These are phyloP conservation scores for Trichodelitschia bisporula DNA, from an alignment of 495 filamentous ascomycete species.

Conservation along the genomic window DNA sequence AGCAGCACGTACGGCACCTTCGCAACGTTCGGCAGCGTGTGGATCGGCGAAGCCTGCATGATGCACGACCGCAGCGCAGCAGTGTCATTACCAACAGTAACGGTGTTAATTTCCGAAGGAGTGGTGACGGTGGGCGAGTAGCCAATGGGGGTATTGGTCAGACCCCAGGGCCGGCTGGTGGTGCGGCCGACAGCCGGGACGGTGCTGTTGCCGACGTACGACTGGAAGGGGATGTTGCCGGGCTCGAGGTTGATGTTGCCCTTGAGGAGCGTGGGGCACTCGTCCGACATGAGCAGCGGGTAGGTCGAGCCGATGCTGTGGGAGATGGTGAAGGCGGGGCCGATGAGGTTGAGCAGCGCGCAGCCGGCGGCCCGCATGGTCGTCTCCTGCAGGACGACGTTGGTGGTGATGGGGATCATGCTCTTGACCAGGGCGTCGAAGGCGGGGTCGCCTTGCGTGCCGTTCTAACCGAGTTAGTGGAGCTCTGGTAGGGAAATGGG, in stretches of 20 bases:
- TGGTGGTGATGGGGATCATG: conserved; percentile 11
- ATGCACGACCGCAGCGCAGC: too few relatives aligned
- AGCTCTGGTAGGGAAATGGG: too few relatives aligned
- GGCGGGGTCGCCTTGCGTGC: conserved; percentile 18
- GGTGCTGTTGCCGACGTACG: too few relatives aligned
- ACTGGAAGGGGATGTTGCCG: conserved; percentile 25
- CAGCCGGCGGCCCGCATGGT: conserved; percentile 9
- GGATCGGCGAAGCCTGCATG: conserved; percentile 21
- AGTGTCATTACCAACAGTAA: too few relatives aligned
- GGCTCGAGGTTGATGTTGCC: conserved; percentile 29
- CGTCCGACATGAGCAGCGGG: conserved; percentile 14
- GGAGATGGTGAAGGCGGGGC: conserved; percentile 11
- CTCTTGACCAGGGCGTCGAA: conserved; percentile 22
- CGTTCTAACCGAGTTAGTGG: too few relatives aligned
- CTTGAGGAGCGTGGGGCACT: conserved; percentile 19
- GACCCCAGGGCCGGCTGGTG: conserved; percentile 14
- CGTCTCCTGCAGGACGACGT: conserved; percentile 7
- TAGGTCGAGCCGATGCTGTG: conserved; percentile 15
- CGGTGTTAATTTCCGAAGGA: conserved; percentile 11
- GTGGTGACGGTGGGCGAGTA: conserved; percentile 22
- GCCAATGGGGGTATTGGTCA: conserved; percentile 13
- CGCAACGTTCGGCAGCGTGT: conserved; percentile 23
- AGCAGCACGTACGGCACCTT: conserved; percentile 22
- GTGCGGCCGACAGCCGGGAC: too few relatives aligned
- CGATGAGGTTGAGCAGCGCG: conserved; percentile 15